Conservation (phyloP, 2,329 filamentous ascomycete species). For the Waltergamsia citrina region DNA sequence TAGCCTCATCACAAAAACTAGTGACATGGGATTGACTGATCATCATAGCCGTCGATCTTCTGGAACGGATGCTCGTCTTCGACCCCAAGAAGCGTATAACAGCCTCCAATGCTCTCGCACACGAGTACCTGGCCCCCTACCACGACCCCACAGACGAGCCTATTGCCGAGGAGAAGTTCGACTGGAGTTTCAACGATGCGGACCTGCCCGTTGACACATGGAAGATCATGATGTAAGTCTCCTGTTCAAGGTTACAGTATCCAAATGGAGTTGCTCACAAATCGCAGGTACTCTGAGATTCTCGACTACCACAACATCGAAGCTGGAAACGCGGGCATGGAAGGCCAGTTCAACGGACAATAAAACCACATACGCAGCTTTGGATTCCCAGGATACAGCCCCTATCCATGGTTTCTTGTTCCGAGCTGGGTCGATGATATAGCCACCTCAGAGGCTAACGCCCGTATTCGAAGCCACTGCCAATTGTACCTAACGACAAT, state of each 20-base stretch:
- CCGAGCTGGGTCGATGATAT: too few species aligned
- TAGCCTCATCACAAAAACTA: background rate
- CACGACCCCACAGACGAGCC: slow-evolving; percentile 97
- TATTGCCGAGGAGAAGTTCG: slow-evolving; percentile 92
- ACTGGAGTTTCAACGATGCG: slow-evolving; percentile 99
- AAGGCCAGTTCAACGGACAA: slow-evolving; percentile 25
- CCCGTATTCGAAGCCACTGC: too few species aligned
- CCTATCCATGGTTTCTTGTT: too few species aligned
- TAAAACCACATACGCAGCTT: too few species aligned
- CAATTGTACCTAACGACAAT: too few species aligned
- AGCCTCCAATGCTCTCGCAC: slow-evolving; percentile 74
- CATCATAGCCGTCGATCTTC: slow-evolving; percentile 70
- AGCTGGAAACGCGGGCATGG: slow-evolving; percentile 27
- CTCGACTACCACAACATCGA: slow-evolving; percentile 97
- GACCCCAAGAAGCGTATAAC: slow-evolving; percentile 94
- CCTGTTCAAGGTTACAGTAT: background rate
- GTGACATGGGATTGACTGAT: background rate
- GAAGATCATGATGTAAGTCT: slow-evolving; percentile 98
- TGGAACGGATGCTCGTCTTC: slow-evolving; percentile 96
- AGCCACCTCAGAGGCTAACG: too few species aligned
- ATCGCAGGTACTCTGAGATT: slow-evolving; percentile 90
- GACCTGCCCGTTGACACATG: slow-evolving; percentile 97
- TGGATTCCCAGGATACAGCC: too few species aligned
- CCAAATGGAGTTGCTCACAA: background rate
- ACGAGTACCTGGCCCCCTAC: slow-evolving; percentile 92